Percentiles rank a stretch among this genome's conserved stretches.
phyloP scores from a whole-genome alignment of 1,139 yeast species.

The Arxiozyma bovina region DNA sequence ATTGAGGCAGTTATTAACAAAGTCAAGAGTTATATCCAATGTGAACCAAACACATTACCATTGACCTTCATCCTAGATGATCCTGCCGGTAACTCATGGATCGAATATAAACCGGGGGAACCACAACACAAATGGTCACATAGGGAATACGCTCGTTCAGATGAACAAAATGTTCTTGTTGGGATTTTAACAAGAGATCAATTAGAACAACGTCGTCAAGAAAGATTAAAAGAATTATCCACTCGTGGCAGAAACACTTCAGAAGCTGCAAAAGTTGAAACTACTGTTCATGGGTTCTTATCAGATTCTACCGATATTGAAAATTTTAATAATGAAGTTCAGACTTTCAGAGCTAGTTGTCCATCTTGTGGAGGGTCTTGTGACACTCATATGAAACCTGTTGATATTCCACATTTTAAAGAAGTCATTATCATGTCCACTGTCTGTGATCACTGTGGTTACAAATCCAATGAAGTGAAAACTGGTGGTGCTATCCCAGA shows the following conservation, averaged over 20 bases:
- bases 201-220: slow-evolving; percentile 39
- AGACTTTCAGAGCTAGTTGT: slow-evolving; percentile 86
- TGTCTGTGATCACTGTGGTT: slow-evolving; percentile 86
- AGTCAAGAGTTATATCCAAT: slow-evolving; percentile 50
- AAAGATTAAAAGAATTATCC: slow-evolving; percentile 28
- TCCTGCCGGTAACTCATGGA: slow-evolving; percentile 97
- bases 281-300: slow-evolving; percentile 32
- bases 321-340: slow-evolving; percentile 80
- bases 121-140: slow-evolving; percentile 87
- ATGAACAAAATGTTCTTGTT: slow-evolving; percentile 77
- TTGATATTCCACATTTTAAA: slow-evolving; percentile 94
- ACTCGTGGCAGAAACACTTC: slow-evolving; percentile 42
- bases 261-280: slow-evolving; percentile 29
- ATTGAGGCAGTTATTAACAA: slow-evolving; percentile 60
- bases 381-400: slow-evolving; percentile 93
- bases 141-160: slow-evolving; percentile 73
- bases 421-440: slow-evolving; percentile 97
- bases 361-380: slow-evolving; percentile 72
- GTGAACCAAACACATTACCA: slow-evolving; percentile 63
- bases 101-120: slow-evolving; percentile 82
- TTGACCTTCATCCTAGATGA: slow-evolving; percentile 77
- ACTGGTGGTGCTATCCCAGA: slow-evolving; percentile 96
- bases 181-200: slow-evolving; percentile 83
- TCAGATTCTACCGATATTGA: slow-evolving; percentile 74
- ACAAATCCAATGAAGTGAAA: slow-evolving; percentile 93